phyloP scores from a whole-genome alignment of 805 yeast genomes.

The Teunomyces stri region DNA sequence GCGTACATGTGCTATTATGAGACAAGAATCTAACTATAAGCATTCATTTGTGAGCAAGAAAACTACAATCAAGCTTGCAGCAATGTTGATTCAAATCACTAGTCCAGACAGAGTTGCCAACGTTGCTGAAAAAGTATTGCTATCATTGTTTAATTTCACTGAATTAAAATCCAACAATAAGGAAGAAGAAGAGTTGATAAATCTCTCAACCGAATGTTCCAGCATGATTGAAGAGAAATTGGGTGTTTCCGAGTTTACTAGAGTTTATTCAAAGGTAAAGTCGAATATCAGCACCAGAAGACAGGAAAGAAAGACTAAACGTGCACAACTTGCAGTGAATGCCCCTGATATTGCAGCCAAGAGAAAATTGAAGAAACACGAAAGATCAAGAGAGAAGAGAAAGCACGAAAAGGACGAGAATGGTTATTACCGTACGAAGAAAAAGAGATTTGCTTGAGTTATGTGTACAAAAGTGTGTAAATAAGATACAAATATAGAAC shows the following conservation, averaged over 20 bases:
- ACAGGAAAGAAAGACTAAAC: conserved; percentile 69
- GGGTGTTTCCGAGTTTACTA: conserved; percentile 68
- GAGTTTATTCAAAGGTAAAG: conserved; percentile 61
- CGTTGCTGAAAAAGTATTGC: conserved; percentile 49
- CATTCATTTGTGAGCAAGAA: conserved; percentile 60
- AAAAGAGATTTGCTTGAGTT: conserved; percentile 32
- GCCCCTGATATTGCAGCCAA: conserved; percentile 83
- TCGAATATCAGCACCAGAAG: conserved; percentile 59
- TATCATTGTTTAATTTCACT: conserved; percentile 51
- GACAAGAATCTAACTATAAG: conserved; percentile 58
- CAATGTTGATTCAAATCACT: conserved; percentile 57
- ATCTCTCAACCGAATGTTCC: conserved; percentile 62
- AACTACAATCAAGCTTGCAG: conserved; percentile 66
- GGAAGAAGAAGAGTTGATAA: conserved; percentile 51
- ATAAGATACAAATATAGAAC: background rate
- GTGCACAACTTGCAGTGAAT: conserved; percentile 70
- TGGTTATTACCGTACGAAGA: conserved; percentile 70
- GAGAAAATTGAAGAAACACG: conserved; percentile 74
- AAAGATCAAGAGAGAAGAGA: conserved; percentile 72
- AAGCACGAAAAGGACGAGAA: conserved; percentile 70
- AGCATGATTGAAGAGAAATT: conserved; percentile 63
- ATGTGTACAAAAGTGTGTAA: background rate
- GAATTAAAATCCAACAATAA: conserved; percentile 37
- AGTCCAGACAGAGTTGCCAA: conserved; percentile 37
- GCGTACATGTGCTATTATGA: conserved; percentile 60